Percentiles rank a stretch among this genome's conserved stretches.
These are phyloP conservation scores for Cudoniella acicularis DNA, from an alignment of 495 filamentous ascomycete species.

Conservation along the genomic window DNA sequence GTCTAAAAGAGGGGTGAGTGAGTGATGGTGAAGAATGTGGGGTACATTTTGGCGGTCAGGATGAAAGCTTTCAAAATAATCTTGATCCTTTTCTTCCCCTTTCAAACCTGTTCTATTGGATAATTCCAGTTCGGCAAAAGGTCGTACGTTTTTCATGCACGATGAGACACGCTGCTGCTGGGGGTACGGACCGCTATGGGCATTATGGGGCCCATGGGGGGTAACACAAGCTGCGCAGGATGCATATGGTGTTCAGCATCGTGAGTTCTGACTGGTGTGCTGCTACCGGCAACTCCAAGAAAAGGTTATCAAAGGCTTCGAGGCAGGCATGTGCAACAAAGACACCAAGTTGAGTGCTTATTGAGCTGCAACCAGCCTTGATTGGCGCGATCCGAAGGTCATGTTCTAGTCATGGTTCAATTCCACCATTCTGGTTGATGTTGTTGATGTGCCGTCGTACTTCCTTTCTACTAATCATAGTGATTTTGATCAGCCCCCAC, in stretches of 20 bases:
- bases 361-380: neutral
- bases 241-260: neutral
- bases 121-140: slow-evolving; percentile 11
- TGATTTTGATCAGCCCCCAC: slow-evolving; percentile 1
- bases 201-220: neutral
- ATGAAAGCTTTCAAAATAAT: neutral
- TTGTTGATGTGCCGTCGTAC: neutral
- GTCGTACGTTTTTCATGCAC: slow-evolving; percentile 4
- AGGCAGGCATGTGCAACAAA: neutral
- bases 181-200: neutral
- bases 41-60: slow-evolving; percentile 26
- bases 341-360: neutral
- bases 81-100: neutral
- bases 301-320: neutral
- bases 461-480: too few species aligned
- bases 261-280: neutral
- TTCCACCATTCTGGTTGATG: neutral
- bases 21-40: slow-evolving; percentile 12
- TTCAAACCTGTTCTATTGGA: slow-evolving; percentile 9
- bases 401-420: neutral
- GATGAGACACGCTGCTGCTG: neutral
- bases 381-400: neutral
- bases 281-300: neutral
- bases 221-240: neutral
- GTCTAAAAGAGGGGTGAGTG: slow-evolving; percentile 1